Evolutionary conservation across 83 land plant genomes (phyloP).

Genomic region (Thuja plicata): DNA sequence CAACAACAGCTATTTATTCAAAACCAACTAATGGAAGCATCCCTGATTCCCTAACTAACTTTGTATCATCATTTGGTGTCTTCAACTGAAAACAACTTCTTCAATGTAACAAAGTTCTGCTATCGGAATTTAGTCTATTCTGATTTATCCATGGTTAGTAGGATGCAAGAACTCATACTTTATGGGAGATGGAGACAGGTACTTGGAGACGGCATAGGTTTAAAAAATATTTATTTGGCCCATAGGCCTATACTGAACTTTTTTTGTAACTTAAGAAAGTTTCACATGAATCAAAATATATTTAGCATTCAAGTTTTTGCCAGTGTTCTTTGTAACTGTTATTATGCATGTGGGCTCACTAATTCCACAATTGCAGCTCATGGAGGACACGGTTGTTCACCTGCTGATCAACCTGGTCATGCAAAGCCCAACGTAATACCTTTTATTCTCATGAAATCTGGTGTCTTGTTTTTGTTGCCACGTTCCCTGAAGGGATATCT

Average conservation of each 20-base stretch:
- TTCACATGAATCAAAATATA: too few species aligned
- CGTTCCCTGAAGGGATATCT: slow-evolving; percentile 67
- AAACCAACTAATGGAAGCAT: not conserved
- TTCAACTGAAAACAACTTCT: not conserved
- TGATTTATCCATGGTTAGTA: too few species aligned
- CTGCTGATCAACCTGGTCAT: slow-evolving; percentile 20
- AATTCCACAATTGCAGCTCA: slow-evolving; percentile 11
- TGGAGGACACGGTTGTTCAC: slow-evolving; percentile 16
- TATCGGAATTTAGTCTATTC: not conserved
- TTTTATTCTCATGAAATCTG: slow-evolving; percentile 58
- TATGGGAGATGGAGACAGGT: too few species aligned
- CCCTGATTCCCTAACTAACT: not conserved
- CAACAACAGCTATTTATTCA: too few species aligned
- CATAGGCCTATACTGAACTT: too few species aligned
- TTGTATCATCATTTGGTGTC: not conserved
- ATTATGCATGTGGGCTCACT: too few species aligned
- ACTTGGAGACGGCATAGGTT: too few species aligned
- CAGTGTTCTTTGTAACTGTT: too few species aligned
- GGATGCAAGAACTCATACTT: too few species aligned
- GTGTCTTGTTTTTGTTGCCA: slow-evolving; percentile 65
- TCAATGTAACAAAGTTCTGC: not conserved
- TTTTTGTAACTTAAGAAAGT: too few species aligned
- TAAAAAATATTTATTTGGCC: too few species aligned
- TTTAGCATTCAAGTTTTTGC: too few species aligned
- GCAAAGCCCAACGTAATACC: slow-evolving; percentile 34